Evolutionary conservation across 202 grass and related monocot genomes (phyloP).

Genomic region (Eragrostis tef): DNA sequence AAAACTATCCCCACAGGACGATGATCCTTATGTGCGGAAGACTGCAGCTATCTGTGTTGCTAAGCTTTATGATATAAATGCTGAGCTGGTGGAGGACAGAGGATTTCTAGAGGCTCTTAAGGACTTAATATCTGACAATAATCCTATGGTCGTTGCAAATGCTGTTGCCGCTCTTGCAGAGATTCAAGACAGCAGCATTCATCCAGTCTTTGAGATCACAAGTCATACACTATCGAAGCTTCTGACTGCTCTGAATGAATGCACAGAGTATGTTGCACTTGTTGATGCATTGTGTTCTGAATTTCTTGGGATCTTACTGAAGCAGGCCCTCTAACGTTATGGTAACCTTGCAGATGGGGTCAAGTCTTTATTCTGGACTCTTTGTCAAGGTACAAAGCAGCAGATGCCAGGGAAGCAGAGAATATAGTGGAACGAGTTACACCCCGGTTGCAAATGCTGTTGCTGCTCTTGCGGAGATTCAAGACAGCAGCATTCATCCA

Average conservation of each 20-base stretch:
- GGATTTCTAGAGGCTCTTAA: slow-evolving; percentile 93
- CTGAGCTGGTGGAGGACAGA: slow-evolving; percentile 96
- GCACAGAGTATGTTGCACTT: slow-evolving; percentile 85
- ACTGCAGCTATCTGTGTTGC: slow-evolving; percentile 98
- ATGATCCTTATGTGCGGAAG: slow-evolving; percentile 97
- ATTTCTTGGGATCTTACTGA: slow-evolving; percentile 27
- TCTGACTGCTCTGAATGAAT: slow-evolving; percentile 97
- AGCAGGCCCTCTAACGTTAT: slow-evolving; percentile 29
- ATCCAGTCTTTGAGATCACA: slow-evolving; percentile 92
- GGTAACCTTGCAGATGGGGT: slow-evolving; percentile 74
- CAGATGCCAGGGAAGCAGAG: slow-evolving; percentile 94
- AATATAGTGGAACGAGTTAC: slow-evolving; percentile 94
- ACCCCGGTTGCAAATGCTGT: slow-evolving; percentile 95
- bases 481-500: slow-evolving; percentile 73
- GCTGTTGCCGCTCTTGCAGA: slow-evolving; percentile 96
- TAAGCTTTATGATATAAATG: slow-evolving; percentile 99
- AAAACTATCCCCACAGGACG: slow-evolving; percentile 66
- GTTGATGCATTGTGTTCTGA: slow-evolving; percentile 28
- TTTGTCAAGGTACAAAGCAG: slow-evolving; percentile 89
- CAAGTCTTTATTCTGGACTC: slow-evolving; percentile 99
- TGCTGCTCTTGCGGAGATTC: slow-evolving; percentile 94
- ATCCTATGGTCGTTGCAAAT: slow-evolving; percentile 99
- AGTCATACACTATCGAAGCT: slow-evolving; percentile 98
- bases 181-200: slow-evolving; percentile 82
- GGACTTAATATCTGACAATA: slow-evolving; percentile 97